Base-by-base conservation (phyloP, 768 basidiomycete genomes). In the Panus rudis region DNA sequence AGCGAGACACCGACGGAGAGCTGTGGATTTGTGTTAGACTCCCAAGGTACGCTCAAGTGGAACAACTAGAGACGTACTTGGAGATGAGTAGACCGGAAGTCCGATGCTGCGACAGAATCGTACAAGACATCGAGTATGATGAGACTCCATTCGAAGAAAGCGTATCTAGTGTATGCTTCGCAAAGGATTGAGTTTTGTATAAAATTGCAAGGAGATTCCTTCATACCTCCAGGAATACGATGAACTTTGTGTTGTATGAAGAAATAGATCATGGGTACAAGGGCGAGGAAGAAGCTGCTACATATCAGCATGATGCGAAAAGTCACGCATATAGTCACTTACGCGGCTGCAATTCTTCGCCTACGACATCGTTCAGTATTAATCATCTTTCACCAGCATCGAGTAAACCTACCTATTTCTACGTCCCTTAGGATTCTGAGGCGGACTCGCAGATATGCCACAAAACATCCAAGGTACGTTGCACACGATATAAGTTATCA, bases 381-480 rank as follows among this genome's bases (percentile, higher is more conserved):
- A 20, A 37, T 31, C 26, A 22, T 20, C 12, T 26, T 21, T n/a
- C n/a, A n/a, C n/a, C n/a, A n/a, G n/a, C 13, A 13, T 20, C 24
- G 11, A 16, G 23, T 12, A 28, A 5, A 53, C 64, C 28, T 37
- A 86, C 84, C 85, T 69, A 63, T 62, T 72, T 49, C 66, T 65
- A 30, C 70, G 65, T n/a, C 76, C 66, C 43, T 54, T 56, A 4
- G 53, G 49, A 27, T 70, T 66, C 13, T 53, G 52, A 1, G 47
- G 20, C n/a, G 74, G 70, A 0, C 84, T 83, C 42, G 73, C 74
- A 14, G 64, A 51, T 19, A 80, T 77, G 7, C 79, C 74, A 21
- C 87, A 78, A 20, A 80, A 52, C 91, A 93, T 94, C 90, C 90
- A 94, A 3, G 92, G 92, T 3, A 91, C 54, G 54, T 87, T 91